Evolutionary conservation across 1,284 basidiomycete species (phyloP).

Genomic region (Boletellus sp.): DNA sequence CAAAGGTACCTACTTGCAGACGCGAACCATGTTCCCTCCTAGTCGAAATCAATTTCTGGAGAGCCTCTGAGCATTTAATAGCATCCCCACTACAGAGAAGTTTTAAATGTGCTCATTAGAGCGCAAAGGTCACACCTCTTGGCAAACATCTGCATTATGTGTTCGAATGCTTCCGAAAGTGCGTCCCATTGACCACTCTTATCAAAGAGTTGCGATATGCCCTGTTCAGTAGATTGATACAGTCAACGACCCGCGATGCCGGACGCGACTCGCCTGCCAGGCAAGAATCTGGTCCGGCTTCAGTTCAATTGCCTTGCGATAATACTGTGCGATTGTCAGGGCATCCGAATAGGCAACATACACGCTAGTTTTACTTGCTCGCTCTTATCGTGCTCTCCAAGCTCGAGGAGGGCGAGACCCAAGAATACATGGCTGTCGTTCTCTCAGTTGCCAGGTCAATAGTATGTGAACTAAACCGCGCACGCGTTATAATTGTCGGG

Average conservation of each 20-base stretch:
- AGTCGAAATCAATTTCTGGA: slow-evolving; percentile 75
- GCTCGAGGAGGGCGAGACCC: slow-evolving; percentile 71
- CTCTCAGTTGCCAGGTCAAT: background rate
- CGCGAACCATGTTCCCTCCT: slow-evolving; percentile 60
- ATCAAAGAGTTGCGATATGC: slow-evolving; percentile 74
- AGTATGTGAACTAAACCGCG: slow-evolving; percentile 29
- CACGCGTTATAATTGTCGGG: slow-evolving; percentile 80
- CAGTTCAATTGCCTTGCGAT: slow-evolving; percentile 66
- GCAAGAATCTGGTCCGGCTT: slow-evolving; percentile 68
- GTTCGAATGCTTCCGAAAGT: slow-evolving; percentile 51
- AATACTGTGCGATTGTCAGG: slow-evolving; percentile 51
- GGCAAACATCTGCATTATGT: slow-evolving; percentile 51
- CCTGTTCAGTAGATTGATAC: slow-evolving; percentile 39
- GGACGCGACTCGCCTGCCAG: slow-evolving; percentile 62
- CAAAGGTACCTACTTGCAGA: slow-evolving; percentile 46
- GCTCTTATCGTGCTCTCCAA: slow-evolving; percentile 67
- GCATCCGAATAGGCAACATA: slow-evolving; percentile 3
- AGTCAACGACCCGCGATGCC: background rate
- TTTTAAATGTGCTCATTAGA: background rate
- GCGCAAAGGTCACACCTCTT: slow-evolving; percentile 46
- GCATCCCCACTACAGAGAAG: slow-evolving; percentile 60
- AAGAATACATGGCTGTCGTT: slow-evolving; percentile 73
- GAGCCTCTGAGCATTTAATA: slow-evolving; percentile 72
- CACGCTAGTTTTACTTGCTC: slow-evolving; percentile 67
- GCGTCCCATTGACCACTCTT: slow-evolving; percentile 59